Conservation (phyloP, 495 filamentous ascomycete species). For the Penicillium coprophilum region DNA sequence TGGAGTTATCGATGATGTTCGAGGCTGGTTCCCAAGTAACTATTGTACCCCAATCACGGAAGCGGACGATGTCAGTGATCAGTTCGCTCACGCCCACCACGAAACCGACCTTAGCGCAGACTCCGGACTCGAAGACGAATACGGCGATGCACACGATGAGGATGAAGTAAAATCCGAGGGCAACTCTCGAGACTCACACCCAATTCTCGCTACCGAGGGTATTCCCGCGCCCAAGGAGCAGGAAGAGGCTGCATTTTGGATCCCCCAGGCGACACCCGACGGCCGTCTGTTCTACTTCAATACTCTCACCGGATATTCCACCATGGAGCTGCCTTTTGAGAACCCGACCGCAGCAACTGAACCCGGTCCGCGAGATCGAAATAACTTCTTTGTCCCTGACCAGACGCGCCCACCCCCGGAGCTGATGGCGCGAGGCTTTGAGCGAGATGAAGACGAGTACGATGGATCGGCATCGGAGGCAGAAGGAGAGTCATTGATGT, state of each 20-base stretch:
- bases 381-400: constrained; percentile 82
- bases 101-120: constrained; percentile 59
- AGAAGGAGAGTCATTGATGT: constrained; percentile 65
- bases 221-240: constrained; percentile 59
- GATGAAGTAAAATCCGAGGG: constrained; percentile 67
- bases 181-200: constrained; percentile 53
- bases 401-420: constrained; percentile 91
- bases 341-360: constrained; percentile 80
- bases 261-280: constrained; percentile 93
- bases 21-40: constrained; percentile 99
- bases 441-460: constrained; percentile 79
- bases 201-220: constrained; percentile 67
- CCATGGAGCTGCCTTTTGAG: constrained; percentile 90
- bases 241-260: constrained; percentile 95
- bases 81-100: constrained; percentile 39
- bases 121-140: constrained; percentile 58
- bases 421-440: constrained; percentile 82
- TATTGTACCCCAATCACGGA: constrained; percentile 86
- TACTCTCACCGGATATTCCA: constrained; percentile 88
- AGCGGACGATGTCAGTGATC: constrained; percentile 58
- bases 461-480: constrained; percentile 86
- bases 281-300: constrained; percentile 98
- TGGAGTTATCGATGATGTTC: constrained; percentile 81
- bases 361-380: constrained; percentile 81
- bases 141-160: constrained; percentile 66